phyloP scores from a whole-genome alignment of 768 basidiomycete genomes.

The Austroboletus festivus region DNA sequence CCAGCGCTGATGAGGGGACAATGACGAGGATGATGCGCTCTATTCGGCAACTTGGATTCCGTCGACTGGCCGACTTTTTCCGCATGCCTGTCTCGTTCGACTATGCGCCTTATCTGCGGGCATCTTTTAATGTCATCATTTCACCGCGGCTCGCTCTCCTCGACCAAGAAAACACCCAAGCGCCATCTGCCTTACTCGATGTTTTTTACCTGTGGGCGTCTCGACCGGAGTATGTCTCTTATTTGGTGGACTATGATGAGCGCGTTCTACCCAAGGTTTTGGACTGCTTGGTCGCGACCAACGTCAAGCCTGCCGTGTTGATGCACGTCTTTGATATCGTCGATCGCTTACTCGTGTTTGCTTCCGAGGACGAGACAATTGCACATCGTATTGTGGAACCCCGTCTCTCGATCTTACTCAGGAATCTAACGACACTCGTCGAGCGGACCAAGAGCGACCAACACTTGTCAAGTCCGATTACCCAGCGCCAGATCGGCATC shows the following conservation, averaged over 20 bases:
- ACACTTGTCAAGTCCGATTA: slow-evolving; percentile 56
- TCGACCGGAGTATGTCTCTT: slow-evolving; percentile 51
- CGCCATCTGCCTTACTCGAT: slow-evolving; percentile 85
- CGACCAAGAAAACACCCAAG: slow-evolving; percentile 84
- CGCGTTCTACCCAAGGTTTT: slow-evolving; percentile 74
- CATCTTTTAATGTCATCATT: slow-evolving; percentile 69
- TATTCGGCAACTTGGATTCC: slow-evolving; percentile 80
- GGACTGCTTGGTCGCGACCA: slow-evolving; percentile 73
- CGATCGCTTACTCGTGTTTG: slow-evolving; percentile 60
- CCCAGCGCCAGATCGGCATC: slow-evolving; percentile 78
- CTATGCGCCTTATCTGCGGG: slow-evolving; percentile 65
- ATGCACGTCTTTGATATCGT: slow-evolving; percentile 82
- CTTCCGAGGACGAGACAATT: slow-evolving; percentile 48
- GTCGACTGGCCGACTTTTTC: slow-evolving; percentile 88
- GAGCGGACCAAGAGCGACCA: slow-evolving; percentile 54
- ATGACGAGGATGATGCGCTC: slow-evolving; percentile 48
- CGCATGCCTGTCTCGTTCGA: slow-evolving; percentile 69
- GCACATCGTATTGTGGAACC: slow-evolving; percentile 60
- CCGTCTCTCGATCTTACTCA: slow-evolving; percentile 66
- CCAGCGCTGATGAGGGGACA: slow-evolving; percentile 29
- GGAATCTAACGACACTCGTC: slow-evolving; percentile 67
- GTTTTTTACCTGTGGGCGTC: slow-evolving; percentile 78
- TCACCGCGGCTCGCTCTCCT: slow-evolving; percentile 75
- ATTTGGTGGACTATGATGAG: slow-evolving; percentile 68
- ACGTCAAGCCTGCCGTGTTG: slow-evolving; percentile 85